Evolutionary conservation across 2,329 filamentous ascomycete species (phyloP).

Genomic region (Lasiodiplodia hormozganensis): DNA sequence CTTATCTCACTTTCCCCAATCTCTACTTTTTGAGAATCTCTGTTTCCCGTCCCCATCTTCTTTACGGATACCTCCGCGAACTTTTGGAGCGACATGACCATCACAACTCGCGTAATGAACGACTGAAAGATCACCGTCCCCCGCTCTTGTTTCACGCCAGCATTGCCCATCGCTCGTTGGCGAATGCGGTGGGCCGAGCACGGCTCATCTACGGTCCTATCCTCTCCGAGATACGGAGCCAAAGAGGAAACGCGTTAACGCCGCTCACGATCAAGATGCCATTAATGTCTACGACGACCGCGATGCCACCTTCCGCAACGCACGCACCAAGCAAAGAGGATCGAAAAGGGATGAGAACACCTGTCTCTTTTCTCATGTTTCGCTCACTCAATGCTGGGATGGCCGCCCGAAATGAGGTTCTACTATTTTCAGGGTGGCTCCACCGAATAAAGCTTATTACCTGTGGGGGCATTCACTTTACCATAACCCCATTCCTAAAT

Average conservation of each 20-base stretch:
- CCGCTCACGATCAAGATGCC: constrained; percentile 21
- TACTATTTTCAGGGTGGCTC: constrained; percentile 19
- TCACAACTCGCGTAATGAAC: constrained; percentile 19
- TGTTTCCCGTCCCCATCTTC: neutral
- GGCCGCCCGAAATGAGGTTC: constrained; percentile 12
- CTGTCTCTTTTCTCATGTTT: neutral
- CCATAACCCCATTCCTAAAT: constrained; percentile 10
- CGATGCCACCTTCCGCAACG: constrained; percentile 6
- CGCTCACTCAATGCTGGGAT: neutral
- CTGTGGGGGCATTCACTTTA: constrained; percentile 7
- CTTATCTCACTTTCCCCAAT: neutral
- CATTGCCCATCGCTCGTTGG: constrained; percentile 8
- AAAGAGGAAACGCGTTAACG: constrained; percentile 13
- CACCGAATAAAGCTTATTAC: constrained; percentile 23
- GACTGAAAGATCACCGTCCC: constrained; percentile 15
- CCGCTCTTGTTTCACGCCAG: neutral
- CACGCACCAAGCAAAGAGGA: constrained; percentile 14
- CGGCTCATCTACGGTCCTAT: constrained; percentile 5
- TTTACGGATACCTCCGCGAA: constrained; percentile 3
- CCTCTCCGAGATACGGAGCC: constrained; percentile 3
- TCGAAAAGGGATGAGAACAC: constrained; percentile 9
- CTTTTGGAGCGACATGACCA: constrained; percentile 16
- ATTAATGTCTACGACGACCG: constrained; percentile 13
- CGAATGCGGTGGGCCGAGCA: constrained; percentile 12
- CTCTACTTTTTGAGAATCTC: neutral